These are phyloP conservation scores for Betula pendula DNA, from an alignment of 306 rosid species.

Conservation along the genomic window DNA sequence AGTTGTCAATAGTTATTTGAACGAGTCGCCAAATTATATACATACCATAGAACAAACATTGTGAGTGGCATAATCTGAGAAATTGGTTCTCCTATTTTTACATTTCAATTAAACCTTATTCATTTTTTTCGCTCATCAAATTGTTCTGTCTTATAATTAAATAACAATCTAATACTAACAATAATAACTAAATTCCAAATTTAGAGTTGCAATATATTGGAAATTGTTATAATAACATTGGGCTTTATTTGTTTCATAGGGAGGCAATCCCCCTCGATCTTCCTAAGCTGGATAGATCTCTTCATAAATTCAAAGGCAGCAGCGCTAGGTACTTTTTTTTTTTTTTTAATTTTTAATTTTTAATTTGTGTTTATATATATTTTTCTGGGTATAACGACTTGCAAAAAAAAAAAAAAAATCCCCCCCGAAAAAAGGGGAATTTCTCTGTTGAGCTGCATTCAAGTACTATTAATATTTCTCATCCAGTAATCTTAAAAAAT, in stretches of 20 bases:
- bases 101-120: neutral
- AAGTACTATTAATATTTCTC: no score
- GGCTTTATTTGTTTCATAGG: neutral
- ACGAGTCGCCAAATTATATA: conserved; percentile 28
- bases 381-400: no score
- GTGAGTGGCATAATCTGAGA: conserved; percentile 22
- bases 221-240: neutral
- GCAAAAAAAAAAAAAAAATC: no score
- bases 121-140: no score
- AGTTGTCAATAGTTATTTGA: conserved; percentile 25
- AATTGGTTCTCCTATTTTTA: neutral
- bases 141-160: no score
- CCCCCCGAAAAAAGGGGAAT: no score
- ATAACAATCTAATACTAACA: neutral
- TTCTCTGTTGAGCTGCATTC: no score
- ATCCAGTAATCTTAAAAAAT: no score
- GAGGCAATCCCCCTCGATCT: conserved; percentile 12
- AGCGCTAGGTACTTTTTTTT: no score
- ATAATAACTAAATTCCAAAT: neutral
- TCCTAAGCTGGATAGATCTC: neutral
- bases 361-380: no score
- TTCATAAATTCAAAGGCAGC: conserved; percentile 26
- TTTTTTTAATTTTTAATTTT: no score
- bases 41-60: conserved; percentile 25
- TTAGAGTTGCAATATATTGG: neutral